Base-by-base conservation (phyloP, 495 filamentous ascomycete genomes). In the Talaromyces thailandensis region DNA sequence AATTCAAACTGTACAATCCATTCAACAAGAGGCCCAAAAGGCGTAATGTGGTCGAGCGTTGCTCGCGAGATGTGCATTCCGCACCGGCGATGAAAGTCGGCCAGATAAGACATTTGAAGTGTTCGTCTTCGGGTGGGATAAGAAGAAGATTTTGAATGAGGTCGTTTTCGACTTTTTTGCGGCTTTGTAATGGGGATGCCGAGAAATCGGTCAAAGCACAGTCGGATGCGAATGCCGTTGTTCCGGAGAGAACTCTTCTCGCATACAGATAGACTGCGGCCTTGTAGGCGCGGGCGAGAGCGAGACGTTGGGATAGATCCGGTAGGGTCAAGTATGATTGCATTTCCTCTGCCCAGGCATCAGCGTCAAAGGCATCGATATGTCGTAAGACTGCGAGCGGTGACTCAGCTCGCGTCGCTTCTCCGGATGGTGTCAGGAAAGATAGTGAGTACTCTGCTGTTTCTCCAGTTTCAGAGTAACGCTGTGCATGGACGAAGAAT, bases 51-150 rank as follows among this genome's bases (percentile, higher is more conserved):
- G 75, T 64, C 0, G 70, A 64, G 0, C 77, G 73, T 25, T 76
- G 73, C 18, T 70, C 66, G 12, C 71, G 58, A 9, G 74, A 69
- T 11, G 67, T 69, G 48, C 74, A 77, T 58, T 80, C 77, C 3
- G 75, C 77, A 57, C 77, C 77, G 2, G 76, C 76, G 55, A 80
- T 80, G 66, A 80, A 80, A 3, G 77, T 73, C 0, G 76, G 76
- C 77, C 77, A 80, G 23, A 80, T 79, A 32, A 77, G 73, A 58
- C 77, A 79, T 66, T 80, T 80, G 69, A 79, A 79, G 62, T 80
- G 77, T 11, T 73, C 69, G 31, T 80, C 77, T 0, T 75, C 69
- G 56, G 60, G 32, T 2, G 72, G 73, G 52, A 77, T 70, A 9
- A 73, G 69, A 16, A 70, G 70, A 26, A 80, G 70, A 21, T 78